phyloP scores from a whole-genome alignment of 768 basidiomycete genomes.

The Pleurotus djamor region DNA sequence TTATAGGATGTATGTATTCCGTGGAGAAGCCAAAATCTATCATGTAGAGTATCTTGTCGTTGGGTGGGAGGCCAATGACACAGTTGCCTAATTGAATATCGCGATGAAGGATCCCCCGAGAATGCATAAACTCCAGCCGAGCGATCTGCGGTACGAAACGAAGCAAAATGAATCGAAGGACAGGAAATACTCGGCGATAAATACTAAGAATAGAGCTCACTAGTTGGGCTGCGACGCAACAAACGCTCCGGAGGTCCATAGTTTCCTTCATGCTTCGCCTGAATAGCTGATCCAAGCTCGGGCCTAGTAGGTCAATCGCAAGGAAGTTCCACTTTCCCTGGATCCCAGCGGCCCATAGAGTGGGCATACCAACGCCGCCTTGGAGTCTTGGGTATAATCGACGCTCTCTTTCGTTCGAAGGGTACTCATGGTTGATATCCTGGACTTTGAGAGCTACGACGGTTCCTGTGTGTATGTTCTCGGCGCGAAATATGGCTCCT shows the following conservation, averaged over 20 bases:
- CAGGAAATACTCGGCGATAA: not conserved
- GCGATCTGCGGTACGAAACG: conserved; percentile 47
- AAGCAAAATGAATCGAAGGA: not conserved
- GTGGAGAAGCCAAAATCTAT: conserved; percentile 88
- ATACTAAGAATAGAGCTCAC: conserved; percentile 35
- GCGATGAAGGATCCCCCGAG: conserved; percentile 68
- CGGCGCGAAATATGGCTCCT: conserved; percentile 74
- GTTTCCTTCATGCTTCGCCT: conserved; percentile 50
- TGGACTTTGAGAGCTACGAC: conserved; percentile 78
- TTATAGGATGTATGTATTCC: conserved; percentile 65
- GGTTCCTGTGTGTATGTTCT: conserved; percentile 51
- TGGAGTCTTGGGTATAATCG: conserved; percentile 66
- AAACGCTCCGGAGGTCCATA: conserved; percentile 72
- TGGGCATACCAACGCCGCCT: conserved; percentile 74
- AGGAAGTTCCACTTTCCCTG: conserved; percentile 66
- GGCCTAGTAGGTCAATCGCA: conserved; percentile 73
- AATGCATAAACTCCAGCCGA: conserved; percentile 76
- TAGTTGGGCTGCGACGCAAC: conserved; percentile 74
- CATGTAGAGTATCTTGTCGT: conserved; percentile 69
- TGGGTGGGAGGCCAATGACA: conserved; percentile 56
- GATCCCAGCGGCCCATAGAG: conserved; percentile 60
- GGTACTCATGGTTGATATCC: conserved; percentile 66
- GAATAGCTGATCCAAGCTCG: conserved; percentile 64
- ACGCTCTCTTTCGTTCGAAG: conserved; percentile 73
- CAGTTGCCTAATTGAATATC: conserved; percentile 83